Base-by-base conservation (phyloP, 2,329 filamentous ascomycete species). In the Fusarium keratoplasticum region DNA sequence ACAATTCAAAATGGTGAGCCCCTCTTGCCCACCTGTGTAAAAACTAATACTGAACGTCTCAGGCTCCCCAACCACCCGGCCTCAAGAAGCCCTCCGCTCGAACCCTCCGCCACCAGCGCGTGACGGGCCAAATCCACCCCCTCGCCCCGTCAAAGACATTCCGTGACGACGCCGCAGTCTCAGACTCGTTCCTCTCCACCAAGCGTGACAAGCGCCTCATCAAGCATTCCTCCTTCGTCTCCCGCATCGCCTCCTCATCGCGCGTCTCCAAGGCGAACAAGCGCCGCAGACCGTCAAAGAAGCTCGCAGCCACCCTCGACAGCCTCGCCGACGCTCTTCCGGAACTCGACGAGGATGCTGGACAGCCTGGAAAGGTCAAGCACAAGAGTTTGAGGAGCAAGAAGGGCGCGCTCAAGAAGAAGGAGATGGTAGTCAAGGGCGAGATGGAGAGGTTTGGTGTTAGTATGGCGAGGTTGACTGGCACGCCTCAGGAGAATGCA, bases 201-300 rank as follows among this genome's bases (percentile, higher is more conserved):
- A 98, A 98, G 84, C 92, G 90, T 80, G 94, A 97, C 85, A 97
- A 96, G 86, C 93, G 92, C 27, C 85, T 88, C 36, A 94, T 97
- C 77, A 95, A 95, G 80, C 94, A 94, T 86, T 93, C 93, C 0
- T 85, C 91, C 16, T 95, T 98, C 74, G 86, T 97, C 31, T 92
- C 91, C 22, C 93, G 92, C 72, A 93, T 98, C 77, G 86, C 91
- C 74, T 94, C 95, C 77, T 94, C 95, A 75, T 84, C 87, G 73
- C 70, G 68, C 77, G 16, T 74, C 65, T 69, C 68, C 55, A 78
- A 73, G 67, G n/a, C 70, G 9, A 54, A 71, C 27, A 78, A 76
- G 76, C 85, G 68, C 81, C 81, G 79, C 87, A 93, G 74, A 84
- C 91, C 94, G 0, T 89, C 87, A 70, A 95, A 95, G 82, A 96